Conservation (phyloP, 2,329 filamentous ascomycete genomes). For the Hypomyces rosellus region DNA sequence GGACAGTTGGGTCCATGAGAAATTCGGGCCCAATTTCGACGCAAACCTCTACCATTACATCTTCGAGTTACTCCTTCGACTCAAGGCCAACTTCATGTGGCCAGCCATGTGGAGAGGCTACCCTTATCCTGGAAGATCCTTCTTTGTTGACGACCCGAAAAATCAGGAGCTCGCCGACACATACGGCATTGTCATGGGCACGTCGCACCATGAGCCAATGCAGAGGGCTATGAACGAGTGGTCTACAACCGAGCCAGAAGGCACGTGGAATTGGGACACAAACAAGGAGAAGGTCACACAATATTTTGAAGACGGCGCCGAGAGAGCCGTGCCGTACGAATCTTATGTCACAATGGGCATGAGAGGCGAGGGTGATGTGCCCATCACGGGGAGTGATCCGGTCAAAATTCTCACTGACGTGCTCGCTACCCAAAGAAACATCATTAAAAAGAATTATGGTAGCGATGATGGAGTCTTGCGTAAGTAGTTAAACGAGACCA, state of each 20-base stretch:
- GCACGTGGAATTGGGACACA: constrained; percentile 54
- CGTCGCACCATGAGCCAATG: constrained; percentile 62
- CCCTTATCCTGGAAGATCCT: constrained; percentile 45
- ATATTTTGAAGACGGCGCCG: constrained; percentile 52
- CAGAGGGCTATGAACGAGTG: constrained; percentile 49
- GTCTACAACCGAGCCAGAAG: constrained; percentile 33
- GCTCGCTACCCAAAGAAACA: constrained; percentile 46
- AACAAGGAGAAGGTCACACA: constrained; percentile 49
- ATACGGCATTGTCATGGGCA: constrained; percentile 59
- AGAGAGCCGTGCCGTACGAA: constrained; percentile 49
- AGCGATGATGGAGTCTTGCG: constrained; percentile 34
- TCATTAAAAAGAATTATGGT: constrained; percentile 47
- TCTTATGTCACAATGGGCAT: constrained; percentile 54
- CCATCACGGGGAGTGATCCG: constrained; percentile 44
- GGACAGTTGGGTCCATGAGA: constrained; percentile 49
- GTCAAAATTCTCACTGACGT: constrained; percentile 47
- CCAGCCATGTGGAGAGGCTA: constrained; percentile 57
- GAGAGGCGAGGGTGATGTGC: constrained; percentile 53
- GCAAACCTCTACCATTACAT: constrained; percentile 54
- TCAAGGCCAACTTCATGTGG: constrained; percentile 60
- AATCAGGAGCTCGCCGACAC: constrained; percentile 55
- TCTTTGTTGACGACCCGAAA: constrained; percentile 54
- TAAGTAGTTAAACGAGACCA: constrained; percentile 20
- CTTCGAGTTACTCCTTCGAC: constrained; percentile 56
- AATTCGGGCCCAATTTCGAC: constrained; percentile 42